A percentile compares a stretch with the other conserved stretches of the same genome.
These are phyloP conservation scores for Blastobotrys serpentis DNA, from an alignment of 1,139 yeast genomes.

Conservation along the genomic window DNA sequence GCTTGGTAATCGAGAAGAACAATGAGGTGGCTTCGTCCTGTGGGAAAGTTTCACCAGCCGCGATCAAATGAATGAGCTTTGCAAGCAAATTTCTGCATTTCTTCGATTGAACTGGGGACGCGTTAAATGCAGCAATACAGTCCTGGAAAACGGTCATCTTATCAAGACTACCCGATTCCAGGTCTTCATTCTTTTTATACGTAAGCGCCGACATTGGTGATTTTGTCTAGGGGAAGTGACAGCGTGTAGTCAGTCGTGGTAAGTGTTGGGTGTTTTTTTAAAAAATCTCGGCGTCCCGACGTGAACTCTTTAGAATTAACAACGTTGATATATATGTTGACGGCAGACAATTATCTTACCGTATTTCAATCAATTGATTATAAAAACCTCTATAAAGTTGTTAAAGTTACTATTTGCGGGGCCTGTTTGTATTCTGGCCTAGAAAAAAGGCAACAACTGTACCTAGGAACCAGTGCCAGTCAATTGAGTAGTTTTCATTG, in stretches of 20 bases:
- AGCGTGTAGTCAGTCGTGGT: background rate
- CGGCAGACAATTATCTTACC: no score
- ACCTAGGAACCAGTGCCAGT: no score
- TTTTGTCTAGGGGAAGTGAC: conserved; percentile 1
- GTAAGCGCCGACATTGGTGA: conserved; percentile 70
- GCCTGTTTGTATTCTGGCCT: no score
- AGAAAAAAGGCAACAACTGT: no score
- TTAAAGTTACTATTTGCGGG: no score
- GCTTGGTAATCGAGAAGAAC: conserved; percentile 89
- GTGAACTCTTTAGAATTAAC: background rate
- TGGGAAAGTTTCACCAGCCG: conserved; percentile 85
- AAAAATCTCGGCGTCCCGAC: conserved; percentile 1
- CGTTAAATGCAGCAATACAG: conserved; percentile 89
- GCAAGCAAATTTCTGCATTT: conserved; percentile 81
- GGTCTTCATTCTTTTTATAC: conserved; percentile 81
- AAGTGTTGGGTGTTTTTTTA: background rate
- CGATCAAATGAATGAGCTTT: conserved; percentile 61
- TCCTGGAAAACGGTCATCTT: conserved; percentile 98
- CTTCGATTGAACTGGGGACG: conserved; percentile 84
- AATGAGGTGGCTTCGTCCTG: conserved; percentile 86
- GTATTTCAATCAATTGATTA: no score
- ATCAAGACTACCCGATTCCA: conserved; percentile 73
- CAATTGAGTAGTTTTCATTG: no score
- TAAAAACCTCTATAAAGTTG: no score
- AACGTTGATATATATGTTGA: no score